Evolutionary conservation across 805 yeast genomes (phyloP), one percentile per base, ranked within the genome.

Genomic region (Ogataea methylovora): DNA sequence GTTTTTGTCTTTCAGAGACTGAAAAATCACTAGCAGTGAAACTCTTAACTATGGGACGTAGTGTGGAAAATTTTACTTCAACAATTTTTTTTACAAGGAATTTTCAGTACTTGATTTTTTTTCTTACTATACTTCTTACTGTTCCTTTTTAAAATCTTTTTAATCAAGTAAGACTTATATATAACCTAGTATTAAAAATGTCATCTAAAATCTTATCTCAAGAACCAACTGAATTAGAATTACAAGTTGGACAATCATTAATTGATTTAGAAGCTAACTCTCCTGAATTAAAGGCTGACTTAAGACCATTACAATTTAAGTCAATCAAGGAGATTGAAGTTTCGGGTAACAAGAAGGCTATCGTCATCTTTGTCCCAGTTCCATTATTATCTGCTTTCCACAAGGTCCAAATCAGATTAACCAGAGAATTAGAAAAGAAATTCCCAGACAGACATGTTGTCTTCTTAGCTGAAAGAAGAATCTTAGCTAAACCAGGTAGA

Each of bases 371-470:
- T 64, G 97, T 90, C 58, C 98, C 98, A 69, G 94, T 84, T 56
- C 97, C 97, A 71, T 76, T 85, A 60, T 79, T 87, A 66, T 60
- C 77, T 54, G 80, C 82, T 54, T 86, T 86, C 90, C 96, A 88
- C 85, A 86, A 82, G 76, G 94, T 90, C 62, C 98, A 90, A 79
- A 77, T 77, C 60, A 84, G 88, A 74, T 82, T 90, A 68, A 86
- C 96, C 76, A 90, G 97, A 76, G 98, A 90, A 79, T 84, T 90
- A 69, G 98, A 90, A 78, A 90, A 90, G 94, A 90, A 92, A 78
- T 92, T 90, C 88, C 94, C 97, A 67, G 98, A 90, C 80, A 85
- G 95, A 71, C 97, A 92, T 70, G 96, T 90, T 70, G 90, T 92
- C 60, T 86, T 90, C 86, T 81, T 90, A 66, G 97, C 97, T 65